These are phyloP conservation scores for Nannochloropsis oceanica DNA, from an alignment of 108 stramenopile species.

Conservation along the genomic window DNA sequence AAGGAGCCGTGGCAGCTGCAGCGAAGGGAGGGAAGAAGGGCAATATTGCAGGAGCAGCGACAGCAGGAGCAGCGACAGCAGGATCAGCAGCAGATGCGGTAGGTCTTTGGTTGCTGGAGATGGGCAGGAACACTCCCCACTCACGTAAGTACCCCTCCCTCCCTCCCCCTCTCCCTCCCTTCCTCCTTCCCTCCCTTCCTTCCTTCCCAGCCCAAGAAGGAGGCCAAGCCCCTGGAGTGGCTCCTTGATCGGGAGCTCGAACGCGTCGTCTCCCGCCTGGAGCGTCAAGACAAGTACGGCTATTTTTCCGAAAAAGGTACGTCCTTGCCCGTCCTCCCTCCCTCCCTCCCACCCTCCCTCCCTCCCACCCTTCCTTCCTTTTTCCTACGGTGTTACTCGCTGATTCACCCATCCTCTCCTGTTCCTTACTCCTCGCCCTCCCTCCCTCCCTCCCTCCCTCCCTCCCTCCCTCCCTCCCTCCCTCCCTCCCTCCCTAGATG, in stretches of 20 bases:
- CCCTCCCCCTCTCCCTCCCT: neutral
- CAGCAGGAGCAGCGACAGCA: too few species aligned
- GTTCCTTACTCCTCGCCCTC: neutral
- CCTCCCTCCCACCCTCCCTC: neutral
- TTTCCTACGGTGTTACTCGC: too few species aligned
- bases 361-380: too few species aligned
- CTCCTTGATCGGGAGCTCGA: neutral
- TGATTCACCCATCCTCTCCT: too few species aligned
- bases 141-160: too few species aligned
- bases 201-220: neutral
- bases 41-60: too few species aligned
- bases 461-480: neutral
- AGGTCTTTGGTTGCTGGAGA: too few species aligned
- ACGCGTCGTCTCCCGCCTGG: neutral
- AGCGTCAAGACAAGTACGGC: neutral
- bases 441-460: neutral
- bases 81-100: too few species aligned
- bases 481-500: too few species aligned
- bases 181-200: neutral
- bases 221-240: neutral
- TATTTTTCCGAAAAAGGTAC: neutral
- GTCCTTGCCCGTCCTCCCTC: neutral
- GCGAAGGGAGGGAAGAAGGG: too few species aligned
- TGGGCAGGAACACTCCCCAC: too few species aligned
- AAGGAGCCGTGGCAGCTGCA: too few species aligned